Base-by-base conservation (phyloP, 352 stramenopile species). In the Pythium apleroticum region DNA sequence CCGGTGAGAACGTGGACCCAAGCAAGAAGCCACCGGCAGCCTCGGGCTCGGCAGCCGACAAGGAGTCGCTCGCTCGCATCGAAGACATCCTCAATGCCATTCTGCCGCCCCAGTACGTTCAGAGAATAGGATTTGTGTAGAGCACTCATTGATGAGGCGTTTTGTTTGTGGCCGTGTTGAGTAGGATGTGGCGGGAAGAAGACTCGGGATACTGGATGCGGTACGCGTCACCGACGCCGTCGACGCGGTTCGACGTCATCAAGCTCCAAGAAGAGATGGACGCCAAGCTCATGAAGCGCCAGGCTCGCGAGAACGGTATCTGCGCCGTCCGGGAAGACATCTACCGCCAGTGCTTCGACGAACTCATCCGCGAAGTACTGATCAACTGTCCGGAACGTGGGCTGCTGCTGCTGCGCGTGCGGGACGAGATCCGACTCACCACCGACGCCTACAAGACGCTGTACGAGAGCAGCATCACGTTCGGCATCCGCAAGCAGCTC, bases 401-500 rank as follows among this genome's bases (percentile, higher is more conserved):
- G 9, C 77, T 98, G 30, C 65, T 98, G 48, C 72, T 98, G 3
- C 62, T 98, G 35, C 88, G 95, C n/a, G 86, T 97, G 25, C 84
- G 93, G 8, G 93, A 98, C 78, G 95, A 98, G 71, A 89, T 97
- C 24, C 84, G 86, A 28, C 95, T 98, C 69, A 97, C 93, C 0
- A 96, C 96, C 11, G 95, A 98, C 60, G 95, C 94, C 4, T 98
- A 98, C 84, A 98, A 98, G 74, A 98, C 90, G 27, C 75, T 98
- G 24, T 98, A 97, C 72, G 91, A 98, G 64, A 97, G 84, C 70
- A 96, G 81, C 73, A 87, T 98, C 19, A 95, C 81, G 15, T 98
- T 98, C 61, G 93, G 93, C 20, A 87, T 98, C 8, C 90, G 92
- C 66, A 98, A 98, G 74, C 92, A 98, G 71, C 68, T 98, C 43